Evolutionary conservation across 2,329 filamentous ascomycete genomes (phyloP), one percentile per base, ranked within the genome.

Genomic region (Colletotrichum neosansevieriae): DNA sequence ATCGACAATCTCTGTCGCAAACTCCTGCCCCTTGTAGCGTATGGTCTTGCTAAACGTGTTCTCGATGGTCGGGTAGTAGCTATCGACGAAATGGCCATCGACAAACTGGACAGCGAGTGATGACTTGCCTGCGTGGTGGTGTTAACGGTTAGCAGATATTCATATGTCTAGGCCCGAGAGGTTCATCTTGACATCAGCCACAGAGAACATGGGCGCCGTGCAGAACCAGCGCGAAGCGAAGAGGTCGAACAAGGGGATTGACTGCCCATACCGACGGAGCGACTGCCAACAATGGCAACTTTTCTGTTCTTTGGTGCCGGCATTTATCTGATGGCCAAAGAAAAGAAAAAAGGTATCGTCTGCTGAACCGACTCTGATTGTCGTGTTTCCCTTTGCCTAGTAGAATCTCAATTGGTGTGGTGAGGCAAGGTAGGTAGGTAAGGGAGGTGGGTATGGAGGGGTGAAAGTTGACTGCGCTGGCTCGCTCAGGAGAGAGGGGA

Each of bases 31-130:
- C 81, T 96, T 97, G 80, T 92, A 92, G 75, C 93, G 92, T 79
- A 99, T 97, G 73, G 94, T 91, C 80, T 97, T 97, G 85, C 92
- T 97, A 79, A 99, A 99, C 2, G 95, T 98, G 80, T 98, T 99
- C 81, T 99, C 96, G 76, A 99, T 98, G 45, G 96, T 99, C 40
- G 96, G 96, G 80, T 99, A 99, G 83, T 99, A 99, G 80, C 93
- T 97, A 81, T 99, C 96, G 77, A 99, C 95, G 78, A 99, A 99
- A 82, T 97, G 94, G 71, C 94, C 94, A 79, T 99, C 96, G 77
- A 98, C 95, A 77, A 96, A 98, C 78, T 95, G 95, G 54, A 98
- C 96, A 12, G 96, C 97, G 72, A 99, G 89, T 62, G 95, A 98
- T 21, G 94, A 98, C 86, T 99, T 99, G 81, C 96, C 96, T 98